Evolutionary conservation across 1,139 yeast genomes (phyloP).

Genomic region (Yarrowia galli): DNA sequence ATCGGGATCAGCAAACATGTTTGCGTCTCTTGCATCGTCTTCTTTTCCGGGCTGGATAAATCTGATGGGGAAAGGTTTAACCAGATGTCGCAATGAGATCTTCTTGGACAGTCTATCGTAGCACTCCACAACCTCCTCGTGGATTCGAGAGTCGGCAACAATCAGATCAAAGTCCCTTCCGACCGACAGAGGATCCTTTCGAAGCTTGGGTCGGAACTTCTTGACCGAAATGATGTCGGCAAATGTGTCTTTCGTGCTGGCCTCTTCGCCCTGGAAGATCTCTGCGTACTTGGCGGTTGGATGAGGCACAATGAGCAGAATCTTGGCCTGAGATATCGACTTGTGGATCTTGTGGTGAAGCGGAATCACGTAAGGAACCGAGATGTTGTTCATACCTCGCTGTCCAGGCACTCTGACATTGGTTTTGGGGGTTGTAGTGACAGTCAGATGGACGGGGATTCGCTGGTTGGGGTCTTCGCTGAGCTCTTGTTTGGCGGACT

Average conservation of each 20-base stretch:
- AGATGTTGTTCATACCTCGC: conserved; percentile 32
- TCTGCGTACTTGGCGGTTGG: conserved; percentile 27
- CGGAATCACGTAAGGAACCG: conserved; percentile 32
- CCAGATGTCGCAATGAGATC: conserved; percentile 23
- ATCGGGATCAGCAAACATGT: conserved; percentile 22
- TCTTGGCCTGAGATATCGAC: conserved; percentile 30
- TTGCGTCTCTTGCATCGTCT: conserved; percentile 29
- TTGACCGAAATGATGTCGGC: conserved; percentile 30
- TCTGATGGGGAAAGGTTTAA: conserved; percentile 19
- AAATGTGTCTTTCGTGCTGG: conserved; percentile 31
- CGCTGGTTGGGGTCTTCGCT: conserved; percentile 23
- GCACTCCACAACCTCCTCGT: conserved; percentile 34
- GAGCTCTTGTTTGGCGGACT: conserved; percentile 34
- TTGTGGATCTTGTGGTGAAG: conserved; percentile 36
- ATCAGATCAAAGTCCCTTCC: conserved; percentile 36
- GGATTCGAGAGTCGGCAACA: conserved; percentile 26
- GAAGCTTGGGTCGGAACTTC: conserved; percentile 27
- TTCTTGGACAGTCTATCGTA: conserved; percentile 32
- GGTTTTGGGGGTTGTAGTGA: conserved; percentile 27
- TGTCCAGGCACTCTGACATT: conserved; percentile 35
- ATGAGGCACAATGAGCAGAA: conserved; percentile 35
- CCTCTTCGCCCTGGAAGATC: conserved; percentile 30
- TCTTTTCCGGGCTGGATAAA: conserved; percentile 32
- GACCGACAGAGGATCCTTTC: conserved; percentile 25
- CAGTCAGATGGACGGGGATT: conserved; percentile 28